Percentiles rank a stretch among this genome's conserved stretches.
Conservation (phyloP, 108 stramenopile genomes). For the Nitzschia sp. region DNA sequence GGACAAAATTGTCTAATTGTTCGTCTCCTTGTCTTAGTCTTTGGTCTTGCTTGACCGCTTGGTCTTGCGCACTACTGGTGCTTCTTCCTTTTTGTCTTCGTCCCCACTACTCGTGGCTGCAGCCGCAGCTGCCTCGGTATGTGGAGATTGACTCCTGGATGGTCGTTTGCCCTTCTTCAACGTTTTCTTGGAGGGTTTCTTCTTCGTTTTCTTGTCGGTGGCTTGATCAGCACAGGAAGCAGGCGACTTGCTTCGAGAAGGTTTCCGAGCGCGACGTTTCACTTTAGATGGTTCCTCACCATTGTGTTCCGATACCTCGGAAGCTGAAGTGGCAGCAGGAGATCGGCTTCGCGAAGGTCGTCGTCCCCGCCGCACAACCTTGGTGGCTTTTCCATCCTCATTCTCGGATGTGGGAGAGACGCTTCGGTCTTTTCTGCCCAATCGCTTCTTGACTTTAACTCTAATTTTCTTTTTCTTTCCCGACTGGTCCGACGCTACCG, state of each 20-base stretch:
- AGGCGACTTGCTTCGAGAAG: background rate
- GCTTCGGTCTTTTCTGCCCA: background rate
- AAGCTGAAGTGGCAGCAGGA: slow-evolving; percentile 2
- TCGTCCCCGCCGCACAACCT: background rate
- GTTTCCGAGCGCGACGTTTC: background rate
- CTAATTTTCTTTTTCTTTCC: background rate
- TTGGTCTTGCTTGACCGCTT: too few relatives aligned
- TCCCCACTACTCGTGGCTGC: too few relatives aligned
- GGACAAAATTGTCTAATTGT: too few relatives aligned
- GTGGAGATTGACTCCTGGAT: slow-evolving; percentile 14
- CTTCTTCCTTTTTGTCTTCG: too few relatives aligned
- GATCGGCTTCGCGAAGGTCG: slow-evolving; percentile 17
- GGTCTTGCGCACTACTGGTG: too few relatives aligned
- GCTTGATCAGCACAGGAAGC: background rate
- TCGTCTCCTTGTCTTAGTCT: too few relatives aligned
- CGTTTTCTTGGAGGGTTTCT: background rate
- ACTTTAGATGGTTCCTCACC: background rate
- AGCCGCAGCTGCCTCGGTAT: background rate
- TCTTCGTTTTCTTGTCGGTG: background rate
- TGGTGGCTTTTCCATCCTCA: background rate
- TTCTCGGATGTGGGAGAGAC: background rate
- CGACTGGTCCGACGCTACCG: background rate
- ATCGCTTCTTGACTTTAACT: background rate
- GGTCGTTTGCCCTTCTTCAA: slow-evolving; percentile 2
- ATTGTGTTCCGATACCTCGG: background rate